phyloP scores from a whole-genome alignment of 257 asterid species.

The Solanum sitiens region DNA sequence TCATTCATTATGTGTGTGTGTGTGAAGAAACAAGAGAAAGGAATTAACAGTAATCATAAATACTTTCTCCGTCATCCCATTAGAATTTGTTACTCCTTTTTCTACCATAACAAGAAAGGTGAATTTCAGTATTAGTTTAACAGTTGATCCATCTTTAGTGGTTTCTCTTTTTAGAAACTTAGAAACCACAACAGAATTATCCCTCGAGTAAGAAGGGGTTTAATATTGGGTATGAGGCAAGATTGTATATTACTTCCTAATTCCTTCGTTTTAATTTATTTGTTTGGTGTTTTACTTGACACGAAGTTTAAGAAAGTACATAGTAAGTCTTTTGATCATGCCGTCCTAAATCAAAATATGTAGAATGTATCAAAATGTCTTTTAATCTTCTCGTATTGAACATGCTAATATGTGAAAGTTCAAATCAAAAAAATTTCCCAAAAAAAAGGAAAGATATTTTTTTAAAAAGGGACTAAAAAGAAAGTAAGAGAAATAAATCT shows the following conservation, averaged over 20 bases:
- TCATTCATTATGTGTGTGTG: too few relatives aligned
- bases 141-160: neutral
- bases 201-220: neutral
- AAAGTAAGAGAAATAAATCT: neutral
- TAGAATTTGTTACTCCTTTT: neutral
- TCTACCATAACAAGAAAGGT: neutral
- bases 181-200: neutral
- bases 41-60: neutral
- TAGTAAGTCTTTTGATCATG: too few relatives aligned
- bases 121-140: neutral
- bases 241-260: neutral
- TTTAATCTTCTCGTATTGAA: neutral
- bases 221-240: neutral
- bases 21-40: neutral
- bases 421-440: neutral
- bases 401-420: neutral
- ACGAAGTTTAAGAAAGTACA: too few relatives aligned
- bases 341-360: neutral
- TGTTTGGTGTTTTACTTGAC: neutral
- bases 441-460: neutral
- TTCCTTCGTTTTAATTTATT: too few relatives aligned
- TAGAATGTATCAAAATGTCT: neutral
- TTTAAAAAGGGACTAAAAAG: neutral
- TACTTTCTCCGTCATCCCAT: neutral
- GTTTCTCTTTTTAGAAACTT: neutral